Percentiles rank a stretch among this genome's conserved stretches.
These are phyloP conservation scores for Colletotrichum aenigma DNA, from an alignment of 2,329 filamentous ascomycete species.

Conservation along the genomic window DNA sequence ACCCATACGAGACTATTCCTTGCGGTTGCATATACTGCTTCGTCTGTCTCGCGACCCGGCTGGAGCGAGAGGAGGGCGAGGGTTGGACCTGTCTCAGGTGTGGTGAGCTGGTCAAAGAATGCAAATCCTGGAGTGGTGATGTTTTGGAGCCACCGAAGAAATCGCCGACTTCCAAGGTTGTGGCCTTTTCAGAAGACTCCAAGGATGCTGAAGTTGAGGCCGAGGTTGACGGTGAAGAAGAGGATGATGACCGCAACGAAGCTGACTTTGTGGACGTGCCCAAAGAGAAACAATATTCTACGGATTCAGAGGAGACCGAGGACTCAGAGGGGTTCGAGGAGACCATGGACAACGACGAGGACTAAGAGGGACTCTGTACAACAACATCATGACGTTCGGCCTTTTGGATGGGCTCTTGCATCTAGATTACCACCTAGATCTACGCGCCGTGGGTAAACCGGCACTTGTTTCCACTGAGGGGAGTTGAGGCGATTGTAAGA, in stretches of 20 bases:
- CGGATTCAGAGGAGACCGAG: background rate
- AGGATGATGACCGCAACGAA: background rate
- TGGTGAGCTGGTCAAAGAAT: slow-evolving; percentile 82
- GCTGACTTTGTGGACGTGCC: slow-evolving; percentile 7
- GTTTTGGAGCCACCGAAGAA: slow-evolving; percentile 67
- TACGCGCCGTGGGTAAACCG: background rate
- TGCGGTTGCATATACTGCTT: slow-evolving; percentile 97
- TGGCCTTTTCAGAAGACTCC: slow-evolving; percentile 66
- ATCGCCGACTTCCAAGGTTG: slow-evolving; percentile 55
- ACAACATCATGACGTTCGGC: background rate
- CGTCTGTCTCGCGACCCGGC: slow-evolving; percentile 86
- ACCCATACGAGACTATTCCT: slow-evolving; percentile 89
- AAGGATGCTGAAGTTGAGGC: slow-evolving; percentile 6
- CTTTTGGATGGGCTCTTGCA: background rate
- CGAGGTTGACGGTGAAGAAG: background rate
- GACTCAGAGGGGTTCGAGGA: slow-evolving; percentile 19
- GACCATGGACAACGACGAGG: slow-evolving; percentile 14
- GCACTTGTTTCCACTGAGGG: background rate
- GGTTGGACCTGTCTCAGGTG: slow-evolving; percentile 93
- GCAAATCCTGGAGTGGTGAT: slow-evolving; percentile 90
- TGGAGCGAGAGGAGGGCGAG: slow-evolving; percentile 92
- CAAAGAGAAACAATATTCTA: background rate
- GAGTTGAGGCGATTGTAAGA: background rate
- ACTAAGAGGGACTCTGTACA: background rate
- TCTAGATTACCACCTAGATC: background rate